Conservation (phyloP, 164 flowering plant genomes). For the Echeveria elegans region DNA sequence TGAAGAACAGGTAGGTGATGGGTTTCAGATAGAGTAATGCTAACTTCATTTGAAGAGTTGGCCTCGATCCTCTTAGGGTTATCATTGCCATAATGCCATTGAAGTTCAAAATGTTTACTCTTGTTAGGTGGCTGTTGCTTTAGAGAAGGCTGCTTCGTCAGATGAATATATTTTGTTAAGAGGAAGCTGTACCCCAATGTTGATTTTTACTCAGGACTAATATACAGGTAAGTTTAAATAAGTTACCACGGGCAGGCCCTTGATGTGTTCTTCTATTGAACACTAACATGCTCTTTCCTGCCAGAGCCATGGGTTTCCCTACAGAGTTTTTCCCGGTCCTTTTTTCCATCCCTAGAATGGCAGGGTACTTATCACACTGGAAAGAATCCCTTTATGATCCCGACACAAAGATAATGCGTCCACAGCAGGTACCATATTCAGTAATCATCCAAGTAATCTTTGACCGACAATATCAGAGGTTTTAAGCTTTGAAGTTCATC, state of each 20-base stretch:
- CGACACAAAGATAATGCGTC: conserved; percentile 97
- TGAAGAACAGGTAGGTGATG: conserved; percentile 59
- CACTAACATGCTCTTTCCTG: conserved; percentile 5
- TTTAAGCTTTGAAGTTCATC: background rate
- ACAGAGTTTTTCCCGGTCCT: conserved; percentile 91
- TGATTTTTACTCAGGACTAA: conserved; percentile 97
- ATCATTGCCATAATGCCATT: background rate
- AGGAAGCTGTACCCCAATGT: conserved; percentile 98
- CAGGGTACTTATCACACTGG: conserved; percentile 95
- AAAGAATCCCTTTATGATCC: conserved; percentile 96
- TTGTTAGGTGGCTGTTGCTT: conserved; percentile 87
- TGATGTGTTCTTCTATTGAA: background rate
- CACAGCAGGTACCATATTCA: conserved; percentile 58
- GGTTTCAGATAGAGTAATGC: background rate
- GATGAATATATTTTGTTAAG: conserved; percentile 89
- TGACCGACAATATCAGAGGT: background rate
- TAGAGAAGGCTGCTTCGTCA: conserved; percentile 96
- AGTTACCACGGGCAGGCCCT: background rate
- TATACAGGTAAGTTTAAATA: conserved; percentile 55
- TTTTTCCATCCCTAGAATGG: conserved; percentile 98
- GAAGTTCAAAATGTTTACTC: background rate
- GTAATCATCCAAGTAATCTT: conserved; percentile 7
- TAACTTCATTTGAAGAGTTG: no score
- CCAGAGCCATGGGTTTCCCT: conserved; percentile 98
- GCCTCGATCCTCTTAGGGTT: conserved; percentile 76